Evolutionary conservation across 495 filamentous ascomycete genomes (phyloP).

Genomic region (Xylaria castorea): DNA sequence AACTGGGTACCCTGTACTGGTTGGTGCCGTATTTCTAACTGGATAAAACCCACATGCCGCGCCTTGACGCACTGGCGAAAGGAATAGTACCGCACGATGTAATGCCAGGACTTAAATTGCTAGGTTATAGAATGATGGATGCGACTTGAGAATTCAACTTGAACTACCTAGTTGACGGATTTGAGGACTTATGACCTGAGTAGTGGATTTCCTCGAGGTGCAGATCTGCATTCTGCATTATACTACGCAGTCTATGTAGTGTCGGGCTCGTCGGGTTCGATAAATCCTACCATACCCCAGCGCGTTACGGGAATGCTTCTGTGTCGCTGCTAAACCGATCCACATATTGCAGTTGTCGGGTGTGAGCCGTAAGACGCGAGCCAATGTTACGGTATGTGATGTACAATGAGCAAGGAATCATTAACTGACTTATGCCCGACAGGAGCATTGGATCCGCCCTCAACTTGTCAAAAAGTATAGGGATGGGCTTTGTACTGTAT

Average conservation of each 20-base stretch:
- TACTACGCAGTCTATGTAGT: background rate
- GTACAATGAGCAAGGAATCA: constrained; percentile 5
- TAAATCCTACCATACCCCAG: background rate
- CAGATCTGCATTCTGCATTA: constrained; percentile 12
- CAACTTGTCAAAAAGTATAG: background rate
- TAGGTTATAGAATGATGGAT: background rate
- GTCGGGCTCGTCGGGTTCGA: background rate
- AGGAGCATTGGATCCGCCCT: background rate
- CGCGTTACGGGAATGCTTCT: background rate
- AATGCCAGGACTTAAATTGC: background rate
- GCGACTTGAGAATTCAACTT: background rate
- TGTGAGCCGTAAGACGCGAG: constrained; percentile 16
- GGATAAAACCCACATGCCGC: constrained; percentile 7
- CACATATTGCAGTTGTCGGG: constrained; percentile 4
- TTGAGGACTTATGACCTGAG: background rate
- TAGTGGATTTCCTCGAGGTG: background rate
- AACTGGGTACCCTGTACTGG: background rate
- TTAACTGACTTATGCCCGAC: background rate
- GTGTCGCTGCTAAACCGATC: background rate
- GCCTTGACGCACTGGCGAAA: constrained; percentile 6
- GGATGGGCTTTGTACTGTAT: constrained; percentile 3
- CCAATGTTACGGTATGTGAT: constrained; percentile 8
- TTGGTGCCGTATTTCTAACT: background rate
- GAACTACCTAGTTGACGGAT: background rate
- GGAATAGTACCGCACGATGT: background rate